Base-by-base conservation (phyloP, 331 rosid species). In the Erythrophleum ivorense region DNA sequence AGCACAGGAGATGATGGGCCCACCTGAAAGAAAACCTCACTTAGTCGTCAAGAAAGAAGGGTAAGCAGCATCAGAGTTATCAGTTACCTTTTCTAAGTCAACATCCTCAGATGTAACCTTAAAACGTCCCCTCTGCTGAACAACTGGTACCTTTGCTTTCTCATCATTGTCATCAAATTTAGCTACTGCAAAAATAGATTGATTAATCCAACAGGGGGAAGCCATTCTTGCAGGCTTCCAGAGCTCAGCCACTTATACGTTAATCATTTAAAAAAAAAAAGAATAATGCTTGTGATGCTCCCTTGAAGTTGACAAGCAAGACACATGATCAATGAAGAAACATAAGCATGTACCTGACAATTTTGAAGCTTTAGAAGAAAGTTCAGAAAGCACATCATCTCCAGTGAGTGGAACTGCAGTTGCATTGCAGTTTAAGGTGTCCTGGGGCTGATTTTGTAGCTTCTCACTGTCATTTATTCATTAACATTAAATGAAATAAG, bases 101-200 rank as follows among this genome's bases (percentile, higher is more conserved):
- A 90, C 91, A 84, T 86, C 93, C 89, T 90, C 99, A 1, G 98
- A 93, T 66, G 98, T 95, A 80, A 95, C 97, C 88, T 93, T 95
- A 84, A 95, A 95, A 19, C 99, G 98, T 63, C 99, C 99, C 87
- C 86, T 91, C 87, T 93, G 98, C 73, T 93, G 97, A 86, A 95
- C 98, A 80, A 95, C 93, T 6, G 94, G 96, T 85, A 88, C 79
- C 91, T 93, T 95, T 64, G 90, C 84, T 80, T 91, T 93, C 78
- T 95, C 98, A 85, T 91, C 99, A 70, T 83, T 65, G 62, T 93
- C 94, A 60, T 89, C 95, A 76, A 82, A 78, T 73, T 58, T 88
- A 59, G 82, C 87, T 86, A 89, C 87, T 57, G 78, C 67, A 77
- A 80, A 15, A 85, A 83, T 69, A n/a, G 70, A 75, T 58, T 52